These are phyloP conservation scores for Gastrolobium villosum DNA, from an alignment of 306 rosid species.

Conservation along the genomic window DNA sequence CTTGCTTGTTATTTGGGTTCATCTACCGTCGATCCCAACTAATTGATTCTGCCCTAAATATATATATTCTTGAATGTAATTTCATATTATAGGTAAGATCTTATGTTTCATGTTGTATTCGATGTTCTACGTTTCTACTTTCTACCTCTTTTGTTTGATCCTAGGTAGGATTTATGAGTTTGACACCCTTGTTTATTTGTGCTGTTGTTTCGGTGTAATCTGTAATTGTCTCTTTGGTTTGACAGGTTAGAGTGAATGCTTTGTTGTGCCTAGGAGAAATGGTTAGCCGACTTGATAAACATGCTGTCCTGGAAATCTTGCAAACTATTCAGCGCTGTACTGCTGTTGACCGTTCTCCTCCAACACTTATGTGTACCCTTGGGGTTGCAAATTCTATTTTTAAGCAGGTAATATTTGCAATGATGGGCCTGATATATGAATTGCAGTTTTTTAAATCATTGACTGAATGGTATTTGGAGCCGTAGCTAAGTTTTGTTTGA, in stretches of 20 bases:
- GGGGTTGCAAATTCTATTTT: constrained; percentile 95
- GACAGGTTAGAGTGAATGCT: constrained; percentile 98
- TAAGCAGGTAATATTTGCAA: constrained; percentile 72
- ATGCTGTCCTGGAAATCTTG: constrained; percentile 79
- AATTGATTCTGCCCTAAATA: too few relatives aligned
- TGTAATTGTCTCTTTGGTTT: constrained; percentile 42
- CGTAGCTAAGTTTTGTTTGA: constrained; percentile 45
- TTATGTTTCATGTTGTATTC: not conserved
- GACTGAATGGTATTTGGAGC: constrained; percentile 33
- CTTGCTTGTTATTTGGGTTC: too few relatives aligned
- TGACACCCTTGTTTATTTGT: not conserved
- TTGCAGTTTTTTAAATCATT: constrained; percentile 19
- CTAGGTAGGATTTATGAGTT: constrained; percentile 5
- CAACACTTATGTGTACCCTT: constrained; percentile 99
- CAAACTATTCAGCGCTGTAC: constrained; percentile 98
- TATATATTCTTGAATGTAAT: not conserved
- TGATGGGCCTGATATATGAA: constrained; percentile 21
- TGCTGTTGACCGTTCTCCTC: constrained; percentile 94
- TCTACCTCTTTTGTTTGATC: not conserved
- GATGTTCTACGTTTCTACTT: constrained; percentile 23
- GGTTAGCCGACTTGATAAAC: constrained; percentile 86
- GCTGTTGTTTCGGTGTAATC: constrained; percentile 29
- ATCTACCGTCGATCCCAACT: too few relatives aligned
- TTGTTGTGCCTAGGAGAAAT: constrained; percentile 91
- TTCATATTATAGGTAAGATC: not conserved